Percentiles rank a stretch among this genome's conserved stretches.
These are phyloP conservation scores for Fusarium circinatum DNA, from an alignment of 2,329 filamentous ascomycete species.

Conservation along the genomic window DNA sequence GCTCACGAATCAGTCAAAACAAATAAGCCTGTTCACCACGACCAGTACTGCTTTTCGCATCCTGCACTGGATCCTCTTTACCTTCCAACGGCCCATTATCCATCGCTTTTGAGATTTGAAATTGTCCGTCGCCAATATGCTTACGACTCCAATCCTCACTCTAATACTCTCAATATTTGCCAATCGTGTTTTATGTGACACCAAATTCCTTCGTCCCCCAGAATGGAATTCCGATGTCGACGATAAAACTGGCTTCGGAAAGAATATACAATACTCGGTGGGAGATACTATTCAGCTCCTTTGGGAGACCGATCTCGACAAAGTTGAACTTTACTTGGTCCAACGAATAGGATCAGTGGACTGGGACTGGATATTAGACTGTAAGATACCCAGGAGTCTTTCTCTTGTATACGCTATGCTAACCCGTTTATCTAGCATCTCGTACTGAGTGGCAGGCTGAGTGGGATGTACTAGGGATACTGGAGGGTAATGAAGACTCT, in stretches of 20 bases:
- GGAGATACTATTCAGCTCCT: neutral
- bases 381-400: accelerated
- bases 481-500: neutral
- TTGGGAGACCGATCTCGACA: neutral
- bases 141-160: accelerated
- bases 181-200: accelerated
- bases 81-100: neutral
- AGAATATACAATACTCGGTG: neutral
- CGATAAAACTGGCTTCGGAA: accelerated
- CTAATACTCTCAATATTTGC: neutral
- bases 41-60: no score
- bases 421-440: neutral
- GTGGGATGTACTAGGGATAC: accelerated
- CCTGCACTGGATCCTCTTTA: neutral
- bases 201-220: neutral
- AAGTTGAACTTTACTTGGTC: accelerated
- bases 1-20: neutral
- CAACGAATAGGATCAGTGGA: neutral
- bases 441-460: neutral
- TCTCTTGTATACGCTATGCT: accelerated
- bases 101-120: accelerated
- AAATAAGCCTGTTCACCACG: neutral
- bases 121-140: neutral
- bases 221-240: neutral
- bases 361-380: no score